Evolutionary conservation across 352 stramenopile species (phyloP).

Genomic region (Peronosclerospora sorghi): DNA sequence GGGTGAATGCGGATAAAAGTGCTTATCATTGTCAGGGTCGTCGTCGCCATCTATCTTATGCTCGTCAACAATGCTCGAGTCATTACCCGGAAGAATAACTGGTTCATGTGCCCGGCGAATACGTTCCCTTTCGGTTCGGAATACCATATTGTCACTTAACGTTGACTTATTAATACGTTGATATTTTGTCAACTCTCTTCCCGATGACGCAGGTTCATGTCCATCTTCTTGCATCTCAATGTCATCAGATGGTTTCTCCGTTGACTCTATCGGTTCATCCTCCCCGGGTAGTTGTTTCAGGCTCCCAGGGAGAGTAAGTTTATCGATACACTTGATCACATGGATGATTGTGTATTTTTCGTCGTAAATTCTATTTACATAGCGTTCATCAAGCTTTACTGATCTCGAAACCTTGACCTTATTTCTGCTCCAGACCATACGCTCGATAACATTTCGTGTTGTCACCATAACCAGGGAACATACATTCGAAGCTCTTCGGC

Average conservation of each 20-base stretch:
- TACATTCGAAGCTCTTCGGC: slow-evolving; percentile 10
- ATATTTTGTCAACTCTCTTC: neutral
- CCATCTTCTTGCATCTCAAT: too few relatives aligned
- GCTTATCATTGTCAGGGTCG: slow-evolving; percentile 1
- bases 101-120: neutral
- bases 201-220: too few relatives aligned
- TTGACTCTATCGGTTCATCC: neutral
- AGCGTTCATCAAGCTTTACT: too few relatives aligned
- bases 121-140: neutral
- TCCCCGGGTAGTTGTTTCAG: neutral
- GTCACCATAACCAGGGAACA: slow-evolving; percentile 12
- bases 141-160: neutral
- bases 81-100: slow-evolving; percentile 1
- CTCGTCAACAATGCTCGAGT: neutral
- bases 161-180: neutral
- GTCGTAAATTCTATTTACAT: slow-evolving; percentile 3
- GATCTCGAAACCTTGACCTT: slow-evolving; percentile 7
- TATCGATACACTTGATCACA: neutral
- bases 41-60: neutral
- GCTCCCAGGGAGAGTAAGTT: neutral
- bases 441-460: slow-evolving; percentile 10
- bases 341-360: neutral
- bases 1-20: slow-evolving; percentile 1
- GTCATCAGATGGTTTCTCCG: neutral
- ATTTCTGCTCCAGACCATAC: slow-evolving; percentile 1